phyloP scores from a whole-genome alignment of 371 early-diverging fungal species.

The Haplosporangium sp. region DNA sequence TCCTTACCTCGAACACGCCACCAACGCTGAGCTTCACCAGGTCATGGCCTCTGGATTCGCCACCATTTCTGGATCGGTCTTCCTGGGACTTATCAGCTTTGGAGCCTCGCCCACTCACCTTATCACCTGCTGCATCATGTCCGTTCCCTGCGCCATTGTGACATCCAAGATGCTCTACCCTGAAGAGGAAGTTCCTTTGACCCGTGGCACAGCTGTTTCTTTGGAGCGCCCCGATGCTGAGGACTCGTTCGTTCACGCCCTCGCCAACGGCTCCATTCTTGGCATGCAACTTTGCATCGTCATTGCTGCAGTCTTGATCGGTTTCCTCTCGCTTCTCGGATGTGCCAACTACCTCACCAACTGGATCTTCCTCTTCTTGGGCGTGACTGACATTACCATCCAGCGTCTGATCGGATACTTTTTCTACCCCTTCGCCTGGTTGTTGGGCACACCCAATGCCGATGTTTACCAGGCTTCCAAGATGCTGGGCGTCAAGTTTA shows the following conservation, averaged over 20 bases:
- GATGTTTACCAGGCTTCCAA: constrained; percentile 76
- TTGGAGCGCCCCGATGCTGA: constrained; percentile 74
- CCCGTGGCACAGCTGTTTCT: constrained; percentile 69
- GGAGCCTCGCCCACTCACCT: constrained; percentile 74
- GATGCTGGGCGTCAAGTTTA: constrained; percentile 86
- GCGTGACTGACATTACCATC: constrained; percentile 68
- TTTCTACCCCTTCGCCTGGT: constrained; percentile 84
- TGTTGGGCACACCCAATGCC: constrained; percentile 77
- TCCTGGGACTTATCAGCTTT: constrained; percentile 77
- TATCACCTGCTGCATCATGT: constrained; percentile 92
- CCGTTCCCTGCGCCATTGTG: constrained; percentile 88
- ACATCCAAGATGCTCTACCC: constrained; percentile 90
- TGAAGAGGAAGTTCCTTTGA: constrained; percentile 84
- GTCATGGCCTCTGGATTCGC: constrained; percentile 93
- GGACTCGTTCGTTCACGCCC: constrained; percentile 84
- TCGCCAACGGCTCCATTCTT: constrained; percentile 85
- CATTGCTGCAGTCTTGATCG: constrained; percentile 82
- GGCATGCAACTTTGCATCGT: constrained; percentile 83
- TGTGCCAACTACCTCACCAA: constrained; percentile 77
- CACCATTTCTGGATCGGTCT: constrained; percentile 88
- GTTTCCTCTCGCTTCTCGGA: constrained; percentile 77
- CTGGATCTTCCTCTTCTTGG: constrained; percentile 82
- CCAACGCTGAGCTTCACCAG: constrained; percentile 87
- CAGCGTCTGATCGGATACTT: constrained; percentile 79
- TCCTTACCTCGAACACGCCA: constrained; percentile 90